Base-by-base conservation (phyloP, 1,139 yeast species). In the Yamadazyma jaroonii region DNA sequence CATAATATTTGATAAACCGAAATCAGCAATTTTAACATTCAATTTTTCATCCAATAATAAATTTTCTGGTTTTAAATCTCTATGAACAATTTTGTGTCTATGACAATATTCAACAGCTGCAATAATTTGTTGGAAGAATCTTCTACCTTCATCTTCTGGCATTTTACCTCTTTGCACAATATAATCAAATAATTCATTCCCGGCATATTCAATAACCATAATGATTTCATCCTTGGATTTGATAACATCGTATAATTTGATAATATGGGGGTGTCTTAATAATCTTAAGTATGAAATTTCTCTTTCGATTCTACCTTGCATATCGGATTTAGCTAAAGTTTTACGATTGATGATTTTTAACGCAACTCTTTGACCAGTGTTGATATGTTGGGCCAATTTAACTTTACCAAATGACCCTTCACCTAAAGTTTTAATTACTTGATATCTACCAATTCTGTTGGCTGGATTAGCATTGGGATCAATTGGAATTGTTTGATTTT, bases 331-430 rank as follows among this genome's bases (percentile, higher is more conserved):
- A 38, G 97, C 96, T 56, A 92, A 72, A 0, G 97, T 89, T 63
- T 89, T 90, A 47, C 96, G 73, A 61, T 92, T 89, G 67, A 92
- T 92, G 61, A 92, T 92, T 62, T 92, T 92, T 46, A 92, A 72
- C 3, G 98, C 98, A 14, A 92, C 98, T 48, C 84, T 76, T 54
- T 92, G 96, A 25, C 96, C 96, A 2, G 97, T 92, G 10, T 86
- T 84, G 51, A 86, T 70, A 60, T 92, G 97, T 57, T 88, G 90
- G 1, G 98, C 98, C 53, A 92, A 72, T 58, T 92, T 92, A 50
- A 92, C 98, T 59, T 92, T 92, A 52, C 98, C 98, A 57, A 92
- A 92, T 1, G 97, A 90, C 17, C 98, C 98, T 60, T 92, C 97
- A 23, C 98, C 98, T 21, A 92, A 71, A 3, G 97, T 90, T 60